Conservation (phyloP, 1,284 basidiomycete genomes). For the Porogramme epimiltina region DNA sequence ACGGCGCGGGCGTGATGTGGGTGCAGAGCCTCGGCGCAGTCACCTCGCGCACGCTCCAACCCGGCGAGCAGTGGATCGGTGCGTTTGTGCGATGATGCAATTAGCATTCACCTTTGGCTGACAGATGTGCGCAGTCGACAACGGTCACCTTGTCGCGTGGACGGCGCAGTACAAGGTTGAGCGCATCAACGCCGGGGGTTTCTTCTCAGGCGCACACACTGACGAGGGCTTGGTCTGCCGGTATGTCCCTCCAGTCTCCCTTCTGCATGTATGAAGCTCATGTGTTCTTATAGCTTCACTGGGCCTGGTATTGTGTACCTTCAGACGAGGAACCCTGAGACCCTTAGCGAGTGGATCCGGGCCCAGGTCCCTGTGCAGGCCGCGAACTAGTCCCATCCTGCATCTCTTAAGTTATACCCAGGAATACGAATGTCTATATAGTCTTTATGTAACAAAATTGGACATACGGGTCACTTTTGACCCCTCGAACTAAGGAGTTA, state of each 20-base stretch:
- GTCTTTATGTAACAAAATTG: no score
- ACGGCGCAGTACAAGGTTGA: conserved; percentile 36
- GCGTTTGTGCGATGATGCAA: not conserved
- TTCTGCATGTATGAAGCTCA: not conserved
- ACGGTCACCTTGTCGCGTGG: conserved; percentile 37
- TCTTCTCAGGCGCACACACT: conserved; percentile 30
- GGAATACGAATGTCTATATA: no score
- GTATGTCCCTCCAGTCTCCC: conserved; percentile 14
- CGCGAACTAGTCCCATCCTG: no score
- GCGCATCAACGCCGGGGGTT: conserved; percentile 32
- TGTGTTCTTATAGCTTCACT: conserved; percentile 26
- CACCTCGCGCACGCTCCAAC: conserved; percentile 29
- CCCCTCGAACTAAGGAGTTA: no score
- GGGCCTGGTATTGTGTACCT: conserved; percentile 36
- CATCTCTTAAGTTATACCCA: no score
- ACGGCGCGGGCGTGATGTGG: conserved; percentile 33
- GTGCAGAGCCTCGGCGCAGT: conserved; percentile 35
- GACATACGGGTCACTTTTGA: no score
- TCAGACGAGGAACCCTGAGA: conserved; percentile 34
- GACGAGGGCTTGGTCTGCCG: conserved; percentile 37
- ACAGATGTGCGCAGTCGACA: conserved; percentile 26
- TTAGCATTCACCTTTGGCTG: not conserved
- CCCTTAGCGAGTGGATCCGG: conserved; percentile 31
- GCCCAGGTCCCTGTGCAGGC: conserved; percentile 24
- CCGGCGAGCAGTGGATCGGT: conserved; percentile 37